Evolutionary conservation across 1,139 yeast genomes (phyloP).

Genomic region (Magnusiomyces paraingens): DNA sequence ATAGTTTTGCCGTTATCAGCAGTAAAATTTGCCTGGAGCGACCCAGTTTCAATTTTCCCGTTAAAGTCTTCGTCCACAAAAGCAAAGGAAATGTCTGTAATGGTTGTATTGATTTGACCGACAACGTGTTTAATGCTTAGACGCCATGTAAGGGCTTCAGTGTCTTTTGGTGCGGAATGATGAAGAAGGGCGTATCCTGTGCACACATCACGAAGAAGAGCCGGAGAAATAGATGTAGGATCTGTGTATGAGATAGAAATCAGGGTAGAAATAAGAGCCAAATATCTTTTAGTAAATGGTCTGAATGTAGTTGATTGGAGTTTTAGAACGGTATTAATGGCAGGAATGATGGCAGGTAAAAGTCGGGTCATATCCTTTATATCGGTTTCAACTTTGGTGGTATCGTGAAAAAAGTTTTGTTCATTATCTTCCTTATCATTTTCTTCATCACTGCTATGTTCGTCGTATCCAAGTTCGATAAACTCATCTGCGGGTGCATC

Average conservation of each 20-base stretch:
- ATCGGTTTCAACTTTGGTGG: too few species aligned
- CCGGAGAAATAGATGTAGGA: constrained; percentile 30
- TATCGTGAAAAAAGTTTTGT: neutral
- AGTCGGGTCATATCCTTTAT: constrained; percentile 17
- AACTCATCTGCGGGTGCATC: neutral
- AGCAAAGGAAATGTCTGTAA: constrained; percentile 16
- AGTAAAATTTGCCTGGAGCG: constrained; percentile 4
- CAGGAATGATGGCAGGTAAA: constrained; percentile 40
- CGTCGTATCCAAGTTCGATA: neutral
- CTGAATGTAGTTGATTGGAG: constrained; percentile 75
- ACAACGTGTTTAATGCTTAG: constrained; percentile 20
- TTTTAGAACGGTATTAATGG: constrained; percentile 45
- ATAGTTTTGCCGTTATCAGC: neutral
- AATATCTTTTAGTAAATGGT: constrained; percentile 63
- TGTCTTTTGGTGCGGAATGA: constrained; percentile 46
- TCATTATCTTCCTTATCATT: neutral
- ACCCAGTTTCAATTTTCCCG: neutral
- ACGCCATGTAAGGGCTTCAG: constrained; percentile 35
- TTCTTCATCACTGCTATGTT: constrained; percentile 1
- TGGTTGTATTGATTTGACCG: constrained; percentile 23
- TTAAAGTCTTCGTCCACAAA: constrained; percentile 23
- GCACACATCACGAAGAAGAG: constrained; percentile 41
- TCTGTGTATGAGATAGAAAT: constrained; percentile 33
- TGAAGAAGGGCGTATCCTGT: constrained; percentile 56
- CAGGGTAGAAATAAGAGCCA: constrained; percentile 39